Base-by-base conservation (phyloP, 192 early-diverging fungal genomes). In the Gaertneriomyces sp. region DNA sequence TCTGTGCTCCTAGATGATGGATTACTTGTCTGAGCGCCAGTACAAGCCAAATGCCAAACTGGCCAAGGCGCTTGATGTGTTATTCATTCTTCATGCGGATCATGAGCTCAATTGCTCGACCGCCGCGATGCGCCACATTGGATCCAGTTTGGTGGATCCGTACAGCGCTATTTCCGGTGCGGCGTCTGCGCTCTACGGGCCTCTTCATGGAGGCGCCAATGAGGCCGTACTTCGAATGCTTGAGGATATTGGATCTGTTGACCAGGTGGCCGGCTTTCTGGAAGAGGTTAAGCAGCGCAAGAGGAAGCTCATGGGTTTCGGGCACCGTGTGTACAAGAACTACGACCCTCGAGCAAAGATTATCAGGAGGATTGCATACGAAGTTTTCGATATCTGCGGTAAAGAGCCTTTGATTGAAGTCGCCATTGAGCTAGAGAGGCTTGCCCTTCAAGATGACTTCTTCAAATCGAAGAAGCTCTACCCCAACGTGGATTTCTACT, bases 81-180 rank as follows among this genome's bases (percentile, higher is more conserved):
- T 88, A 66, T 88, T 88, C 65, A 88, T 88, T 64, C 63, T 88
- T 51, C 84, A 88, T 45, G 86, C 86, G 39, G 85, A 87, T 56
- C 78, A 81, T 54, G 80, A 79, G 50, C 58, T 77, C 16, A 83
- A 83, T 52, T 79, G 75, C 50, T 69, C 66, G 14, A 78, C 71
- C 38, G 86, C 85, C 6, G 85, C 85, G 19, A 88, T 88, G 76
- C 63, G 86, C 57, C 86, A 88, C 61, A 72, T 88, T 53, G 86
- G 82, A 1, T 79, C 76, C 14, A 76, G 79, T 5, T 69, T 77
- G 10, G 86, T 87, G 7, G 86, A 87, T 70, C 82, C 68, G 6
- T 85, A 86, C 64, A 78, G 74, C 45, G 82, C 83, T 41, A 69
- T 88, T 16, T 66, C 86, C 10, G 86, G 86, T 12, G 73, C 82